These are phyloP conservation scores for Globisporangium takayamanum DNA, from an alignment of 352 stramenopile species.

Conservation along the genomic window DNA sequence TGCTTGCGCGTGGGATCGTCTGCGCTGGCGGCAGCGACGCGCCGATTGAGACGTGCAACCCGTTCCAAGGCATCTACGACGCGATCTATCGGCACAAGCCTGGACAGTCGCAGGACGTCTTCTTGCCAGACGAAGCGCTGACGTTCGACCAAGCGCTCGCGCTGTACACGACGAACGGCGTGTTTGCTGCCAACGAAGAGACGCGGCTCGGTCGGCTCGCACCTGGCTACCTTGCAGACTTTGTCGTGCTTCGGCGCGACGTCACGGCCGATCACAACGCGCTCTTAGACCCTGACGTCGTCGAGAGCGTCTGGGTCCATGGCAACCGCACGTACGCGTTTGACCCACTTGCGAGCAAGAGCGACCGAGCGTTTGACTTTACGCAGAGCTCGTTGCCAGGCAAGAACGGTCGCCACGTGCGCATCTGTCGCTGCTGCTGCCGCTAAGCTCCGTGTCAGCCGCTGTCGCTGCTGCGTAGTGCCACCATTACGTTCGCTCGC, in stretches of 20 bases:
- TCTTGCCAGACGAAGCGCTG: slow-evolving; percentile 57
- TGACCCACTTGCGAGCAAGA: slow-evolving; percentile 14
- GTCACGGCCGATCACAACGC: slow-evolving; percentile 33
- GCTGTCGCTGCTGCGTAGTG: too few relatives aligned
- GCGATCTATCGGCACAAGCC: slow-evolving; percentile 72
- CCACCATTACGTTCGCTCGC: background rate
- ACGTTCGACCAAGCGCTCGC: slow-evolving; percentile 70
- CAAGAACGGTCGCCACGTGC: slow-evolving; percentile 57
- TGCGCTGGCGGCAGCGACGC: slow-evolving; percentile 81
- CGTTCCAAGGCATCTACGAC: slow-evolving; percentile 87
- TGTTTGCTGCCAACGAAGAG: slow-evolving; percentile 61
- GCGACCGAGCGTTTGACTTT: slow-evolving; percentile 25
- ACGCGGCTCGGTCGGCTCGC: slow-evolving; percentile 39
- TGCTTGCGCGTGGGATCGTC: slow-evolving; percentile 60
- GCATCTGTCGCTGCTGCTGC: slow-evolving; percentile 58
- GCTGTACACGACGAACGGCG: slow-evolving; percentile 78
- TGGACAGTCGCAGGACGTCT: slow-evolving; percentile 35
- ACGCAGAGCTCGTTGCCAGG: slow-evolving; percentile 55
- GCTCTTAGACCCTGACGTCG: slow-evolving; percentile 41
- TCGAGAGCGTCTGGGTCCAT: slow-evolving; percentile 58
- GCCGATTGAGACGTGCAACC: slow-evolving; percentile 84
- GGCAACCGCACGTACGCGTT: slow-evolving; percentile 49
- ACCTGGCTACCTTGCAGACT: slow-evolving; percentile 54
- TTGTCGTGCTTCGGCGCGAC: slow-evolving; percentile 64
- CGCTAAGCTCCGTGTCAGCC: slow-evolving; percentile 7